Conservation (phyloP, 1,139 yeast genomes). For the Suhomyces chickasaworum region DNA sequence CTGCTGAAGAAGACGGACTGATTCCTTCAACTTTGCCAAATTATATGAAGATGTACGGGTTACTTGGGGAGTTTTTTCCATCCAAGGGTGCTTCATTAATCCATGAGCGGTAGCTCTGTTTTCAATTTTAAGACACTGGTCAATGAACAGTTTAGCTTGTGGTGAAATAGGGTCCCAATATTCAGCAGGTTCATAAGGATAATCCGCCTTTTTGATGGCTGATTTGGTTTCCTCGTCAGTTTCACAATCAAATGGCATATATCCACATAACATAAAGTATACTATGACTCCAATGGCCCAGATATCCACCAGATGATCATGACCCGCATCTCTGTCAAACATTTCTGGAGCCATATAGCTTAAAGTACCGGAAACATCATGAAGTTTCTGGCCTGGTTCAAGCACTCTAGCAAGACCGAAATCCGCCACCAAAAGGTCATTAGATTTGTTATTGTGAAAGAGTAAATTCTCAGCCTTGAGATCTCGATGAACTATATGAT, state of each 20-base stretch:
- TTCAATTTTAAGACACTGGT: conserved; percentile 49
- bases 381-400: conserved; percentile 20
- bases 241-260: conserved; percentile 80
- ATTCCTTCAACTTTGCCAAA: conserved; percentile 11
- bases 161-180: conserved; percentile 59
- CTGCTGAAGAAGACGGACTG: conserved; percentile 12
- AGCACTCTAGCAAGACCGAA: conserved; percentile 60
- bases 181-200: conserved; percentile 59
- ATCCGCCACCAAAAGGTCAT: conserved; percentile 62
- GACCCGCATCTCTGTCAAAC: conserved; percentile 50
- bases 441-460: conserved; percentile 34
- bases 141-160: conserved; percentile 60
- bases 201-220: conserved; percentile 61
- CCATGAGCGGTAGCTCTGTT: conserved; percentile 51
- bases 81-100: conserved; percentile 53
- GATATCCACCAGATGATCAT: conserved; percentile 63
- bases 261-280: conserved; percentile 72
- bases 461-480: conserved; percentile 45
- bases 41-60: conserved; percentile 1
- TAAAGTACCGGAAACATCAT: conserved; percentile 60
- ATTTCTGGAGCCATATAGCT: conserved; percentile 80
- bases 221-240: conserved; percentile 67
- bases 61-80: conserved; percentile 16
- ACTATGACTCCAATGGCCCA: conserved; percentile 81
- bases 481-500: conserved; percentile 45